Base-by-base conservation (phyloP, 768 basidiomycete genomes). In the Mycena crocata region DNA sequence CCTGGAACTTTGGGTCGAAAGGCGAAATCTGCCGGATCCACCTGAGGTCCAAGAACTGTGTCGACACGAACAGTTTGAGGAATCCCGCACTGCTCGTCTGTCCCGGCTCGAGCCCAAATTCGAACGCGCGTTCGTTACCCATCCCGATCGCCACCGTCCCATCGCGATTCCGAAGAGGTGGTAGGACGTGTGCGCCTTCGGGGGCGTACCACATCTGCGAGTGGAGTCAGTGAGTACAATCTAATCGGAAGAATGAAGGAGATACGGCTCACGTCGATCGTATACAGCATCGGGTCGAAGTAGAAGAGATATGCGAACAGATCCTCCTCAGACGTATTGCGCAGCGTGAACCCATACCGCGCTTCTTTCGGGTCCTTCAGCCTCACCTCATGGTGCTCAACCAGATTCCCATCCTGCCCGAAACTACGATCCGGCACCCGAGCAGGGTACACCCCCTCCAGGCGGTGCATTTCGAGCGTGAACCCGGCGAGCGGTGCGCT, bases 11-110 rank as follows among this genome's bases (percentile, higher is more conserved):
- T 6, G 45, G 58, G 24, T 60, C 58, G 13, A 60, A 37, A 4
- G 58, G 58, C 3, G 58, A 60, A 1, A 28, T 46, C 24, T 46
- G 40, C 68, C 84, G 83, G 62, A 85, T 74, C 32, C 80, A 73
- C 26, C 73, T 76, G 71, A 85, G 75, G 5, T 82, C 81, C 4
- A 81, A 78, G 62, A 80, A 83, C 9, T 72, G 72, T 5, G 82
- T 84, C 21, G 83, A 85, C 9, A 85, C 78, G 66, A 85, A 85
- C 17, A 85, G 66, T 60, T 85, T 85, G 57, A 85, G 66, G 73
- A 85, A 85, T 19, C 82, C 81, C 0, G 79, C 35, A 23, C 58
- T 37, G 5, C 32, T 34, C 2, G 34, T 21, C 32, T 3, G 9
- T 2, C 24, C 24, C 3, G n/a, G 35, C 3, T 24, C 35, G 2